Evolutionary conservation across 768 basidiomycete genomes (phyloP), one percentile per base, ranked within the genome.

Genomic region (Nevesoporus exiguus): DNA sequence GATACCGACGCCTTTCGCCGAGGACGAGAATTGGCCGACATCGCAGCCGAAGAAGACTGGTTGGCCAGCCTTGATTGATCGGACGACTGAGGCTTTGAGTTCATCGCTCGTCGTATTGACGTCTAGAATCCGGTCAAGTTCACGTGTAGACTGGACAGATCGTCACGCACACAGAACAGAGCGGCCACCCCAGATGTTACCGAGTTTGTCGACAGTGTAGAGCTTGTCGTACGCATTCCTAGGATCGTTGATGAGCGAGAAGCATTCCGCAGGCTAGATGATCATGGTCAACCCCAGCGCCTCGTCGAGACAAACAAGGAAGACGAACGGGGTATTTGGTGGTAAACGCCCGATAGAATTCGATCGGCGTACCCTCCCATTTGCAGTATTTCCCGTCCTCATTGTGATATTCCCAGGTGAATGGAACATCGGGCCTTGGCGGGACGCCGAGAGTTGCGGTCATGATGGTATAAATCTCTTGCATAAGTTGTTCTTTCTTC

Each of bases 41-140:
- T 98, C 96, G 67, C 95, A 97, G 0, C 94, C 96, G 66, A 98
- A 98, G 81, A 96, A 97, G 42, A 95, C 87, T 5, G 94, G 88
- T 36, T 86, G 84, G 37, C 91, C 89, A 24, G 89, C 88, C 71
- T 92, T 92, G 75, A 96, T 82, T 69, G 88, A 77, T 78, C 85
- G 86, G 53, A 98, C 83, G 15, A 96, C 85, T 11, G 82, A 83
- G 13, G 80, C 74, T 77, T 96, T 97, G 66, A 98, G 79, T 39
- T 84, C 84, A 47, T 86, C 81, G 58, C 85, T 84, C 60, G 89
- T 81, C 1, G 93, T 93, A 74, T 96, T 97, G 52, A 95, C 93
- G 65, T 97, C 93, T 93, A 57, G 8, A 44, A 34, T 40, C 30
- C 3, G 8, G 34, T 48, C 27, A 47, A 49, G 49, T 17, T 44